Evolutionary conservation across 2,329 filamentous ascomycete species (phyloP).

Genomic region (Ceratocystis cubensis): DNA sequence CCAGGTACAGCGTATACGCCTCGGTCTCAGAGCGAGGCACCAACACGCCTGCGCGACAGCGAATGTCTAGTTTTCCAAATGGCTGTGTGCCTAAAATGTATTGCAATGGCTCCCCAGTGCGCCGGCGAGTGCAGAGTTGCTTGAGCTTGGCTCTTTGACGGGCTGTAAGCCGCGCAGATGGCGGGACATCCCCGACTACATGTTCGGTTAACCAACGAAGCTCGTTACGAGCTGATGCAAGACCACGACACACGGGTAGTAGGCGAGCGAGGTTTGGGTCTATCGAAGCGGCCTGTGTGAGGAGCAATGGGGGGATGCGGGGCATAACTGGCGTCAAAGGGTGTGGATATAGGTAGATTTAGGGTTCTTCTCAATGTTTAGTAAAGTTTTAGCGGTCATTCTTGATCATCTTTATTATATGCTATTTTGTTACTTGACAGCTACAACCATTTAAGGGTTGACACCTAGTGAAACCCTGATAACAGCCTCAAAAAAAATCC

Average conservation of each 20-base stretch:
- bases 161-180: slow-evolving; percentile 13
- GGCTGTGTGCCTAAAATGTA: slow-evolving; percentile 82
- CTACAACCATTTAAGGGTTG: not conserved
- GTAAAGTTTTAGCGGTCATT: too few relatives aligned
- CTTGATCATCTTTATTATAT: too few relatives aligned
- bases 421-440: not conserved
- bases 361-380: too few relatives aligned
- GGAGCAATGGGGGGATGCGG: slow-evolving; percentile 46
- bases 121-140: slow-evolving; percentile 37
- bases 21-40: slow-evolving; percentile 76
- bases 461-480: not conserved
- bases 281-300: slow-evolving; percentile 41
- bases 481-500: not conserved
- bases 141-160: not conserved
- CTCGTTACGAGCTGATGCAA: slow-evolving; percentile 54
- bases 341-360: not conserved
- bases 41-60: slow-evolving; percentile 63
- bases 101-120: slow-evolving; percentile 63
- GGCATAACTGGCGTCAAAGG: slow-evolving; percentile 37
- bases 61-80: slow-evolving; percentile 71
- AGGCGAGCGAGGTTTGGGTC: slow-evolving; percentile 47
- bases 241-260: slow-evolving; percentile 49
- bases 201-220: slow-evolving; percentile 60
- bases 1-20: slow-evolving; percentile 49
- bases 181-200: slow-evolving; percentile 29